Evolutionary conservation across 352 stramenopile species (phyloP), one percentile per base, ranked within the genome.

Genomic region (Globisporangium emineosum): DNA sequence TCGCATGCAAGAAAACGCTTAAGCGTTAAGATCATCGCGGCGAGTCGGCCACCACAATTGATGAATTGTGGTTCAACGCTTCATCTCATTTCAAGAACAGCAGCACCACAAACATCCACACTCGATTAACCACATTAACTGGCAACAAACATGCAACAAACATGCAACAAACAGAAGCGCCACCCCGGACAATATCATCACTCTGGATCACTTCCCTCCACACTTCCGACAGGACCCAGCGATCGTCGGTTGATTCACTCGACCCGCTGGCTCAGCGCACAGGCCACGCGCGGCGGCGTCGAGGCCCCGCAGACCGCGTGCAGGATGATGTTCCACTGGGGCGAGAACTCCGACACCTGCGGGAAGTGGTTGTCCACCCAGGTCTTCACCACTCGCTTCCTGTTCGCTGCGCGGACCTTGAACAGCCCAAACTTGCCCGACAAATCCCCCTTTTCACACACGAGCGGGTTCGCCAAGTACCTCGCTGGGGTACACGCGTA

Each of bases 361-460:
- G 75, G 70, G 63, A 77, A 81, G 56, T 83, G 68, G 30, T 60
- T 27, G 60, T 86, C 69, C 25, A 68, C 60, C 65, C 35, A 64
- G 13, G 49, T 37, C 4, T 8, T 47, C 1, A 13, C 9, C 1
- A 67, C 53, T 35, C 51, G 64, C 52, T 67, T 57, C 17, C 8
- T 51, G 27, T 60, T 57, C 5, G 70, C 5, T 12, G 32, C 32
- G 45, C 78, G 64, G 21, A 65, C 63, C 60, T 71, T 72, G 51
- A 88, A 66, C 25, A 58, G 37, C 27, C 78, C 78, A 35, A 82
- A 61, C 60, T 88, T 89, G 55, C 78, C 77, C 2, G 76, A 66
- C 43, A 89, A 60, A 35, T 89, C 78, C 0, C 80, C 81, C 27
- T 86, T 86, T 60, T 88, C 81, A 47, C 81, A 90, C 10, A 73